A percentile compares a stretch with the other conserved stretches of the same genome.
Evolutionary conservation across 2,329 filamentous ascomycete genomes (phyloP).

Genomic region (Atkinsonella hypoxylon): DNA sequence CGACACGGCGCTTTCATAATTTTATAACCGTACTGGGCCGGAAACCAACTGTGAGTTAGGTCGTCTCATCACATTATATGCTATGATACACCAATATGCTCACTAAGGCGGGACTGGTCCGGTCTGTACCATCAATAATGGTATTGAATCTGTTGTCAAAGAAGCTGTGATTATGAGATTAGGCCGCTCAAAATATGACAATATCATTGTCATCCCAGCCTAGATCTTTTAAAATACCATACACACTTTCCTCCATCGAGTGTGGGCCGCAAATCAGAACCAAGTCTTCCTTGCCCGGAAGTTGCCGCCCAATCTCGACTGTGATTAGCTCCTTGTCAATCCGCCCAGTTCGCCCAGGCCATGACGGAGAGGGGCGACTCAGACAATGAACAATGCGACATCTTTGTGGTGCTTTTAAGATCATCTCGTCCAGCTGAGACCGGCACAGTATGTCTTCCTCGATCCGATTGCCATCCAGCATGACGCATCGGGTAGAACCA

Average conservation of each 20-base stretch:
- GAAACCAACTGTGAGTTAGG: too few species aligned
- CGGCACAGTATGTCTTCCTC: constrained; percentile 76
- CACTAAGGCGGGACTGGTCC: too few species aligned
- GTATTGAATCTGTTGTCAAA: too few species aligned
- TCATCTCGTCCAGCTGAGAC: constrained; percentile 56
- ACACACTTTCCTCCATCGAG: constrained; percentile 57
- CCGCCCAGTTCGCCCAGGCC: constrained; percentile 57
- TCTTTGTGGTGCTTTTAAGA: constrained; percentile 36
- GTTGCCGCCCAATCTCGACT: constrained; percentile 38
- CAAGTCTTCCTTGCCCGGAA: constrained; percentile 38
- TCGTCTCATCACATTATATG: too few species aligned
- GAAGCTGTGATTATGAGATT: background rate
- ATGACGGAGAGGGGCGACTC: constrained; percentile 48
- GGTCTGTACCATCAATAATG: too few species aligned
- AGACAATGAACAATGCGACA: constrained; percentile 60
- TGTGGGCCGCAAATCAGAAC: constrained; percentile 72
- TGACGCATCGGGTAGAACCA: constrained; percentile 55
- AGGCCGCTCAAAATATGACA: constrained; percentile 14
- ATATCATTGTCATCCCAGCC: constrained; percentile 44
- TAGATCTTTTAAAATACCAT: constrained; percentile 37
- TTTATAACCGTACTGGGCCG: too few species aligned
- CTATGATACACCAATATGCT: too few species aligned
- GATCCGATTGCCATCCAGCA: constrained; percentile 67
- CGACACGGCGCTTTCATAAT: too few species aligned
- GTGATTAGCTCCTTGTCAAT: constrained; percentile 52